Evolutionary conservation across 345 rosid species (phyloP), one percentile per base, ranked within the genome.

Genomic region (Syzygium jambos): DNA sequence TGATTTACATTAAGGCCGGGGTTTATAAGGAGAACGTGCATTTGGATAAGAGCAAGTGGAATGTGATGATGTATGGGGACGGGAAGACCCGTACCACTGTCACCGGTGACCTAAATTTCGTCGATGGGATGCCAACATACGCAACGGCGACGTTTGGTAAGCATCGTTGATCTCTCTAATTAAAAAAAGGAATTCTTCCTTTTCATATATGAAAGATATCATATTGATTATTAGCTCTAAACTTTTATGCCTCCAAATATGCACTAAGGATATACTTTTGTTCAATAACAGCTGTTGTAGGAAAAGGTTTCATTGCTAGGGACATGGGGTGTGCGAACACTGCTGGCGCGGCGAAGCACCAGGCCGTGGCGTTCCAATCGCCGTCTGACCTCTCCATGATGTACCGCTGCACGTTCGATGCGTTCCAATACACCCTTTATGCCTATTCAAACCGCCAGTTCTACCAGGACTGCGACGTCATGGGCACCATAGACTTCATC

Each of bases 261-360:
- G 80, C 80, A 34, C 80, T 34, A 19, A 68, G 1, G 96, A 92
- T 34, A 21, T 17, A 68, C 3, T 34, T 68, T 34, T 54, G 57
- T 83, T 52, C 61, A 13, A n/a, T 14, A 51, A 78, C 90, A 96
- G 97, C 96, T 9, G 97, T 93, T 1, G 91, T 91, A 21, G 98
- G 97, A 16, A 94, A 97, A 46, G 99, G 98, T 27, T 97, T 96
- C 63, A 95, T 97, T 84, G 98, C 97, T 11, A 96, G 95, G 85
- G 98, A 95, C 92, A 90, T 97, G 51, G 89, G 95, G 88, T 93
- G 96, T 87, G 95, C 90, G 89, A 97, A 97, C 91, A 93, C 94
- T 29, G 99, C 97, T 1, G 97, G 98, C 10, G 92, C 98, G 4
- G 61, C 89, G 11, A 95, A 95, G 89, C 97, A 97, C 85, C 99